Evolutionary conservation across 2,329 filamentous ascomycete genomes (phyloP).

Genomic region (Catunica adiposa): DNA sequence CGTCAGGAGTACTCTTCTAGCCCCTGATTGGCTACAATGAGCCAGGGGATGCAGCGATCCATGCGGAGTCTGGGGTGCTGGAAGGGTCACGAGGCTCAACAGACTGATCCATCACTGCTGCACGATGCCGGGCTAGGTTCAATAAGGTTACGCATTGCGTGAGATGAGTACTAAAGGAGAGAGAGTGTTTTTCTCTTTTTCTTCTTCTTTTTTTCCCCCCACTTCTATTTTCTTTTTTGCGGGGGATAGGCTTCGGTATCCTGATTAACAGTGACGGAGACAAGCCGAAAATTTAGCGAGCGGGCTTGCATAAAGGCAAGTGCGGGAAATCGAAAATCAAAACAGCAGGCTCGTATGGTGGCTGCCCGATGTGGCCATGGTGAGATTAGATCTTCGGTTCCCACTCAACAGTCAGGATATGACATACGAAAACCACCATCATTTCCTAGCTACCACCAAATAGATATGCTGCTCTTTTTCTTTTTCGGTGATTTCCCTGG

Average conservation of each 20-base stretch:
- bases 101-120: conserved; percentile 1
- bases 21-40: conserved; percentile 7
- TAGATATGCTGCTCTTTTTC: too few species aligned
- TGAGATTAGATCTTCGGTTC: too few species aligned
- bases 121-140: background rate
- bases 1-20: conserved; percentile 6
- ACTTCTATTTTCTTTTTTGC: background rate
- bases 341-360: too few species aligned
- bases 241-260: background rate
- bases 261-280: background rate
- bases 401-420: too few species aligned
- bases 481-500: too few species aligned
- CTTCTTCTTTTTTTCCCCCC: too few species aligned
- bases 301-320: too few species aligned
- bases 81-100: conserved; percentile 12
- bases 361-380: too few species aligned
- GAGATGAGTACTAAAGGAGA: background rate
- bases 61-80: conserved; percentile 3
- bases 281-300: background rate
- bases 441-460: too few species aligned
- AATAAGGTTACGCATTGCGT: background rate
- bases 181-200: too few species aligned
- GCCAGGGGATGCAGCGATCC: background rate
- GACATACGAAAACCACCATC: too few species aligned
- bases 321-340: too few species aligned